Evolutionary conservation across 768 basidiomycete genomes (phyloP).

Genomic region (Lactarius psammicola): DNA sequence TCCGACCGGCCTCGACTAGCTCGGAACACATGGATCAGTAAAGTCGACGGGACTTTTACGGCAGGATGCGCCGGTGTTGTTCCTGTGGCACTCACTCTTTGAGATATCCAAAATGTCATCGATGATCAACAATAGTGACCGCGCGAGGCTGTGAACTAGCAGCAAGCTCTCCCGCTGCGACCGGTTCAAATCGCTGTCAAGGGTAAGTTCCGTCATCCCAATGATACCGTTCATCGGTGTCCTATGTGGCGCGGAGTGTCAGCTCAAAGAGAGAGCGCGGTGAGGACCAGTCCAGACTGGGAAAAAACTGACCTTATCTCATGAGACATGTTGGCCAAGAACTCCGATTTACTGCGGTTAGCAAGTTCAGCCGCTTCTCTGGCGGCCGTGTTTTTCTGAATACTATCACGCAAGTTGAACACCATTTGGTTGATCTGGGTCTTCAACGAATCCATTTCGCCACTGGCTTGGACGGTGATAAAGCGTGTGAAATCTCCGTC

Average conservation of each 20-base stretch:
- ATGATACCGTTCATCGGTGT: conserved; percentile 99
- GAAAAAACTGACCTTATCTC: conserved; percentile 78
- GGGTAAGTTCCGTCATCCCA: conserved; percentile 98
- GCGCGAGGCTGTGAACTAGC: conserved; percentile 91
- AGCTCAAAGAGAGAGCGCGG: not conserved
- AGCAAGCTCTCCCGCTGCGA: conserved; percentile 94
- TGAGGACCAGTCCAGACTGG: not conserved
- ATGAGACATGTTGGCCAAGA: conserved; percentile 98
- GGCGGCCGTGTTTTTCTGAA: conserved; percentile 98
- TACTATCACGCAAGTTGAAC: conserved; percentile 91
- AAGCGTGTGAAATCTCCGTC: conserved; percentile 98
- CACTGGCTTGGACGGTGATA: conserved; percentile 97
- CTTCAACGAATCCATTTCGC: conserved; percentile 99
- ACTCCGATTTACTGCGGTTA: conserved; percentile 96
- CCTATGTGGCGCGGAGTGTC: conserved; percentile 41
- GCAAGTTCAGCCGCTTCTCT: conserved; percentile 96
- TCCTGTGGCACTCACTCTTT: conserved; percentile 70
- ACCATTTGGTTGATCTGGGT: conserved; percentile 99
- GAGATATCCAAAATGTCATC: conserved; percentile 99
- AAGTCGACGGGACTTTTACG: not conserved
- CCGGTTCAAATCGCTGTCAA: conserved; percentile 92
- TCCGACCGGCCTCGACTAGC: conserved; percentile 94
- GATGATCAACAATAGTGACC: conserved; percentile 91
- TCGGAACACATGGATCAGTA: not conserved
- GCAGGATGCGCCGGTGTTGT: not conserved